Base-by-base conservation (phyloP, 108 stramenopile genomes). In the Epithemia pelagica region DNA sequence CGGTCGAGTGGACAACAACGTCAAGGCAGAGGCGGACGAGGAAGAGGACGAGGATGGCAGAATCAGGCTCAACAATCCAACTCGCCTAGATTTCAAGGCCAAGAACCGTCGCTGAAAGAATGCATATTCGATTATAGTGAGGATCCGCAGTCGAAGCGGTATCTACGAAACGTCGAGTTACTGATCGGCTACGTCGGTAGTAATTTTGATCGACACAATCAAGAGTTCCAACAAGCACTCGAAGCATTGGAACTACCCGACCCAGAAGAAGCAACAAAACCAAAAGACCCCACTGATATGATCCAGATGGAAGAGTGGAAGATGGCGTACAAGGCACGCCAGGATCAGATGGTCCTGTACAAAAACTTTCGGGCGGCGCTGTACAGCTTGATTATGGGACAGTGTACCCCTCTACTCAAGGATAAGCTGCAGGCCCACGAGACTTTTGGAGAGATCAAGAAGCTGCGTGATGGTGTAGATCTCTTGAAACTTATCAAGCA, bases 311-410 rank as follows among this genome's bases (percentile, higher is more conserved):
- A 46, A 15, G 15, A 46, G 15, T 46, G 37, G 37, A 15, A 46
- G 37, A 46, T 46, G 37, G 37, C 5, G 37, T 10, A 5, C 37
- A 46, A 46, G 37, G 10, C 10, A 15, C 5, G 37, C 5, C 10
- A 46, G 15, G 37, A 46, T 46, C 37, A 15, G 37, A 5, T 46
- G 10, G 10, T 46, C 10, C 10, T 46, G 37, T 46, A 46, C 15
- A 28, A 59, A 59, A 23, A 10, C 10, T 5, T 46, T 46, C 37
- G 5, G 10, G 5, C 10, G 15, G 15, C 10, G 5, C 22, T 61
- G 32, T 68, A 60, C 59, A n/a, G 59, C 22, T 58, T 75, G 2
- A 23, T 75, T 1, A 23, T 32, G 55, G 68, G 74, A 5, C 74
- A 75, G 31, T 75, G 74, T 54, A 58, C 74, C 22, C 68, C 69